These are phyloP conservation scores for Lachnellula hyalina DNA, from an alignment of 2,329 filamentous ascomycete species.

Conservation along the genomic window DNA sequence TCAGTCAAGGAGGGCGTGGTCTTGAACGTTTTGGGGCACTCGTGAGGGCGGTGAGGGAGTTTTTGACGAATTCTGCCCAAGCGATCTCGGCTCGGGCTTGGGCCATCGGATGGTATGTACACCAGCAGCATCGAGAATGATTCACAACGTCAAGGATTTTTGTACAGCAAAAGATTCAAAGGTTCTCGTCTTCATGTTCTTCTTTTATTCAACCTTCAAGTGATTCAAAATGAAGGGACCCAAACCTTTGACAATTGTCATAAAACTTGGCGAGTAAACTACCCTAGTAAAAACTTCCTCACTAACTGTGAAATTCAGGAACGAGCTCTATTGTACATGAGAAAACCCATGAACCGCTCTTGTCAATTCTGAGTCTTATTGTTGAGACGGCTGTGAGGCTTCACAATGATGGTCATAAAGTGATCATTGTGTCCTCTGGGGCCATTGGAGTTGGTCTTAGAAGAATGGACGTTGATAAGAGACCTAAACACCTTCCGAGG, in stretches of 20 bases:
- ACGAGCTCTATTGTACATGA: slow-evolving; percentile 99
- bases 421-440: slow-evolving; percentile 94
- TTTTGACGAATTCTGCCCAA: neutral
- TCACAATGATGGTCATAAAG: slow-evolving; percentile 83
- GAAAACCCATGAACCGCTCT: slow-evolving; percentile 83
- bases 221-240: slow-evolving; percentile 42
- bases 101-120: neutral
- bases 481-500: slow-evolving; percentile 85
- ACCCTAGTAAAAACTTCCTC: neutral
- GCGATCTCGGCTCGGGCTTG: neutral
- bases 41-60: neutral
- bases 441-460: slow-evolving; percentile 91
- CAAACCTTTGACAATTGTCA: slow-evolving; percentile 59
- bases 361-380: slow-evolving; percentile 86
- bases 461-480: slow-evolving; percentile 80
- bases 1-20: slow-evolving; percentile 2
- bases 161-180: neutral
- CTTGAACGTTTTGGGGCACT: slow-evolving; percentile 5
- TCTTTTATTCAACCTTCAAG: neutral
- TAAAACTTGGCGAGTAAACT: slow-evolving; percentile 55
- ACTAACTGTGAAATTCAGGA: slow-evolving; percentile 47
- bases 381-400: slow-evolving; percentile 90
- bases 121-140: neutral
- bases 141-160: neutral
- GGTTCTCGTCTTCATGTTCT: neutral